Evolutionary conservation across 2,329 filamentous ascomycete species (phyloP).

Genomic region (Blastomyces silverae): DNA sequence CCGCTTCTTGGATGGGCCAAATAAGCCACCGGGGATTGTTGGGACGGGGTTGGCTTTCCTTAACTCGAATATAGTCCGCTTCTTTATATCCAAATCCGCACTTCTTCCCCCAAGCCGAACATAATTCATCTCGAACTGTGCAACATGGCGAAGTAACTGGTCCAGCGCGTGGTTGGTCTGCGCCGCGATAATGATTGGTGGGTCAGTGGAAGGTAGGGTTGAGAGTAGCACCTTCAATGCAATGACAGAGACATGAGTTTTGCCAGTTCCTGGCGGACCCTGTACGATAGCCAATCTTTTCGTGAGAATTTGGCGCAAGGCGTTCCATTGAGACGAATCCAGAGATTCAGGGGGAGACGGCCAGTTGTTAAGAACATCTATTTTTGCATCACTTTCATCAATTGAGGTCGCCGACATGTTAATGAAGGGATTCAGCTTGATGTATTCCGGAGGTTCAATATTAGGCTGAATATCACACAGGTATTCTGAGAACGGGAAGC

Average conservation of each 20-base stretch:
- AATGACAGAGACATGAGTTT: conserved; percentile 73
- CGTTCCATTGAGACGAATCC: conserved; percentile 64
- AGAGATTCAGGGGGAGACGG: conserved; percentile 47
- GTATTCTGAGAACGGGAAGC: conserved; percentile 42
- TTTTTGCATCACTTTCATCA: conserved; percentile 36
- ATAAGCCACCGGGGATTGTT: conserved; percentile 38
- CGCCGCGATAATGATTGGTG: conserved; percentile 70
- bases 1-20: conserved; percentile 35
- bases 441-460: conserved; percentile 48
- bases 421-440: conserved; percentile 44
- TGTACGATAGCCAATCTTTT: conserved; percentile 70
- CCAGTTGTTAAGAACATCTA: conserved; percentile 52
- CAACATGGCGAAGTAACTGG: conserved; percentile 63
- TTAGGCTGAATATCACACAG: conserved; percentile 36
- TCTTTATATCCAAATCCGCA: conserved; percentile 57
- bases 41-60: conserved; percentile 34
- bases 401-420: conserved; percentile 46
- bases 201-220: conserved; percentile 51
- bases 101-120: conserved; percentile 64
- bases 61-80: conserved; percentile 60
- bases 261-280: conserved; percentile 72
- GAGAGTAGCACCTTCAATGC: conserved; percentile 60
- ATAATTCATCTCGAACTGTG: conserved; percentile 56
- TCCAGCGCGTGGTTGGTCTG: conserved; percentile 91
- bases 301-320: conserved; percentile 63